phyloP scores from a whole-genome alignment of 1,284 basidiomycete species.

The Phellinidium pouzarii region DNA sequence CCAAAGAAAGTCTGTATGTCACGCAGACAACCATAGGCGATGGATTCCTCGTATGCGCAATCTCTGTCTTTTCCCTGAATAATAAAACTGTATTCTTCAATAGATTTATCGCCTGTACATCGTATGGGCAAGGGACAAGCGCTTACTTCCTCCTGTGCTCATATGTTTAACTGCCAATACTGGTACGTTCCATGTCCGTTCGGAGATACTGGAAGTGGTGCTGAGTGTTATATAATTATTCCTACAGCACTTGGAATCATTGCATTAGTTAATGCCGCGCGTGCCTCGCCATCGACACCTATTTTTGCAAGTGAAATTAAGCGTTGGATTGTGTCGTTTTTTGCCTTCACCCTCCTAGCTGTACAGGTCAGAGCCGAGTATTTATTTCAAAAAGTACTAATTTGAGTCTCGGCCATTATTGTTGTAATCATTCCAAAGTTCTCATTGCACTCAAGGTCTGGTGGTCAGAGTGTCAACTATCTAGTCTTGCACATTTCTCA shows the following conservation, averaged over 20 bases:
- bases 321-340: slow-evolving; percentile 10
- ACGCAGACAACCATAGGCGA: slow-evolving; percentile 19
- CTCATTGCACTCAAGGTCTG: slow-evolving; percentile 16
- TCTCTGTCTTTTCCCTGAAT: not conserved
- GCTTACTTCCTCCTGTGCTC: not conserved
- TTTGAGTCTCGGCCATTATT: not conserved
- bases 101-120: slow-evolving; percentile 8
- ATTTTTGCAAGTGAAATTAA: slow-evolving; percentile 21
- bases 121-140: not conserved
- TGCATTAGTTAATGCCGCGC: not conserved
- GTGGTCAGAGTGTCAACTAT: slow-evolving; percentile 8
- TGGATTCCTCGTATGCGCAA: slow-evolving; percentile 2
- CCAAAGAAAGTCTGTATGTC: slow-evolving; percentile 24
- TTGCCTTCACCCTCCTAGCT: slow-evolving; percentile 20
- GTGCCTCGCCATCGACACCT: not conserved
- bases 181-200: not conserved
- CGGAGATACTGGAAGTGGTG: not conserved
- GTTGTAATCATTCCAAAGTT: not conserved
- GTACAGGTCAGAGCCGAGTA: slow-evolving; percentile 20
- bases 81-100: not conserved
- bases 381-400: not conserved
- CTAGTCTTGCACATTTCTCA: not conserved
- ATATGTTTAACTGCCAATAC: not conserved
- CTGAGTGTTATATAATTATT: not conserved
- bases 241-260: not conserved